A percentile compares a stretch with the other conserved stretches of the same genome.
phyloP scores from a whole-genome alignment of 148 eudicot species.

The Camellia japonica region DNA sequence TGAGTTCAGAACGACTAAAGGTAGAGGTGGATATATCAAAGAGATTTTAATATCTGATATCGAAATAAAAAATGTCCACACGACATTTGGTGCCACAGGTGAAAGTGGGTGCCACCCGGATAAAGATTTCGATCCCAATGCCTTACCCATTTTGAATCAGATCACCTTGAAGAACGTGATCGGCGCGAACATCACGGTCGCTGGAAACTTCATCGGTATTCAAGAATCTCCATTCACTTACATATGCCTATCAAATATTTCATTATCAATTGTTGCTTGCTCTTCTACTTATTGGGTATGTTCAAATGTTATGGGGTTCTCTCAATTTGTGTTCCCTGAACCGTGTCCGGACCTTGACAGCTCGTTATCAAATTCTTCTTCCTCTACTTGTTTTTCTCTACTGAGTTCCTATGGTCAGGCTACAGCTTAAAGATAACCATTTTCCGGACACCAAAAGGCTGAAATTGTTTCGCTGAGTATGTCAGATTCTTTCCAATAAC shows the following conservation, averaged over 20 bases:
- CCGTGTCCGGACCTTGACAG: constrained; percentile 45
- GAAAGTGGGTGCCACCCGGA: constrained; percentile 44
- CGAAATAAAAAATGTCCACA: constrained; percentile 32
- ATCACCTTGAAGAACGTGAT: constrained; percentile 33
- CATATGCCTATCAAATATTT: constrained; percentile 29
- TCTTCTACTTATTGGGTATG: constrained; percentile 39
- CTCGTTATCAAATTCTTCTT: constrained; percentile 13
- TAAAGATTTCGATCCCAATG: constrained; percentile 34
- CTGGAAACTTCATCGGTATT: constrained; percentile 49
- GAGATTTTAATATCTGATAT: constrained; percentile 30
- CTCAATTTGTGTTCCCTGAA: constrained; percentile 36
- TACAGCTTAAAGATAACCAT: constrained; percentile 20
- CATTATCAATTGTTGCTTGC: constrained; percentile 30
- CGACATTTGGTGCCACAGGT: constrained; percentile 41
- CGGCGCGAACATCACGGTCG: constrained; percentile 34
- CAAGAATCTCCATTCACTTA: constrained; percentile 42
- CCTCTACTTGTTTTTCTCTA: constrained; percentile 22
- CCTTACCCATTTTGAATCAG: constrained; percentile 32
- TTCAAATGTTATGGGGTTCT: constrained; percentile 44
- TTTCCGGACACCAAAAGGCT: background rate
- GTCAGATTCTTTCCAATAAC: constrained; percentile 48
- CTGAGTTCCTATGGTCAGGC: constrained; percentile 25
- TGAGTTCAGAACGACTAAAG: constrained; percentile 41
- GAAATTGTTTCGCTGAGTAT: constrained; percentile 10
- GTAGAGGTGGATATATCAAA: constrained; percentile 51